Conservation (phyloP, 2,329 filamentous ascomycete species). For the Helminthosporium solani region DNA sequence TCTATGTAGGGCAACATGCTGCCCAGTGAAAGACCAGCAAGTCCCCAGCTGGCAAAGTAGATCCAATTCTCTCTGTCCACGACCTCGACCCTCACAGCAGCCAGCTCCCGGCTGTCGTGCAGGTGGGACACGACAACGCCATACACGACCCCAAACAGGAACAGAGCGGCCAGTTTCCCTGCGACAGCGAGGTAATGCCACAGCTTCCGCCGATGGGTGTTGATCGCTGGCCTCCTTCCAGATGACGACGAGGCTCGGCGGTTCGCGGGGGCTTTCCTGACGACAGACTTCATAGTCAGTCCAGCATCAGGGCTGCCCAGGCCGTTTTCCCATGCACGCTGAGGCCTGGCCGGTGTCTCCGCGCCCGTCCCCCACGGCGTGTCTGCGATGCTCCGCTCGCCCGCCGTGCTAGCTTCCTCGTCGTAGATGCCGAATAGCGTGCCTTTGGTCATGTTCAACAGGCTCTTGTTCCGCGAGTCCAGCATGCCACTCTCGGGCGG, state of each 20-base stretch:
- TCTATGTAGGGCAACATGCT: constrained; percentile 84
- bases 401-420: constrained; percentile 29
- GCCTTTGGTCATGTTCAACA: constrained; percentile 82
- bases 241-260: constrained; percentile 1
- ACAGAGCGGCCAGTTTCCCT: constrained; percentile 65
- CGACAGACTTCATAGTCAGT: constrained; percentile 23
- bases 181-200: constrained; percentile 55
- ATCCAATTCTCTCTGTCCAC: constrained; percentile 58
- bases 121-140: constrained; percentile 78
- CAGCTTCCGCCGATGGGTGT: constrained; percentile 16
- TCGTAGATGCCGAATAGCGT: constrained; percentile 90
- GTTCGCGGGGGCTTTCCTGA: constrained; percentile 12
- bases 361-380: constrained; percentile 80
- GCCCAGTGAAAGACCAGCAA: constrained; percentile 74
- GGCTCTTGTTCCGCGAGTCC: constrained; percentile 66
- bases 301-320: constrained; percentile 29
- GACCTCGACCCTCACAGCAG: constrained; percentile 61
- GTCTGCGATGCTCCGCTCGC: constrained; percentile 53
- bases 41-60: constrained; percentile 80
- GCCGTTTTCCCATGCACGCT: constrained; percentile 18
- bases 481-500: constrained; percentile 19
- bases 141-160: constrained; percentile 78
- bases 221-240: constrained; percentile 9
- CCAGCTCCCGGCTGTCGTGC: constrained; percentile 67
- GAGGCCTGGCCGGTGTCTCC: constrained; percentile 58